Percentiles rank a stretch among this genome's conserved stretches.
Evolutionary conservation across 805 yeast species (phyloP).

Genomic region (Metschnikowia noctiluminum): DNA sequence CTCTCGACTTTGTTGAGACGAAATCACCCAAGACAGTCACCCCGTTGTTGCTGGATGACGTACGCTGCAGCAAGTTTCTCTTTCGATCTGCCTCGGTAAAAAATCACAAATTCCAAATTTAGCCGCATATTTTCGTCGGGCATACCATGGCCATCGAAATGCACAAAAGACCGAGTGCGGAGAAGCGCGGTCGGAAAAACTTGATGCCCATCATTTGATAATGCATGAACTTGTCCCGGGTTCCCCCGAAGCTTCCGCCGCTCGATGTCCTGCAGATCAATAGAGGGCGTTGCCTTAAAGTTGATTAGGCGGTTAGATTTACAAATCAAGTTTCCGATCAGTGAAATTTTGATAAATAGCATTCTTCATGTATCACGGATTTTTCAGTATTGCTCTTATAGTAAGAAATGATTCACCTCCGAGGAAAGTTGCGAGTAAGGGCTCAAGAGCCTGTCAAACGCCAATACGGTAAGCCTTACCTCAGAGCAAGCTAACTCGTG

Average conservation of each 20-base stretch:
- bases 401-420: no score
- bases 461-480: not conserved
- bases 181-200: conserved; percentile 4
- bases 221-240: not conserved
- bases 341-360: not conserved
- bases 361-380: no score
- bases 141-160: no score
- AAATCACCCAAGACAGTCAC: no score
- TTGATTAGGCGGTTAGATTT: not conserved
- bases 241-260: conserved; percentile 8
- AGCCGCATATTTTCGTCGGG: no score
- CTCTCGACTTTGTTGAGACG: no score
- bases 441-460: not conserved
- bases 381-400: not conserved
- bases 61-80: no score
- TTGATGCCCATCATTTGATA: conserved; percentile 1
- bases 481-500: not conserved
- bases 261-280: conserved; percentile 2
- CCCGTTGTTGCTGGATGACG: no score
- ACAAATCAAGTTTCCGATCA: no score
- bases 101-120: no score
- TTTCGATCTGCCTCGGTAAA: no score
- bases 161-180: conserved; percentile 4
- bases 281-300: no score
- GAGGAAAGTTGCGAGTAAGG: not conserved